These are phyloP conservation scores for Tribonema minus DNA, from an alignment of 108 stramenopile genomes.

Conservation along the genomic window DNA sequence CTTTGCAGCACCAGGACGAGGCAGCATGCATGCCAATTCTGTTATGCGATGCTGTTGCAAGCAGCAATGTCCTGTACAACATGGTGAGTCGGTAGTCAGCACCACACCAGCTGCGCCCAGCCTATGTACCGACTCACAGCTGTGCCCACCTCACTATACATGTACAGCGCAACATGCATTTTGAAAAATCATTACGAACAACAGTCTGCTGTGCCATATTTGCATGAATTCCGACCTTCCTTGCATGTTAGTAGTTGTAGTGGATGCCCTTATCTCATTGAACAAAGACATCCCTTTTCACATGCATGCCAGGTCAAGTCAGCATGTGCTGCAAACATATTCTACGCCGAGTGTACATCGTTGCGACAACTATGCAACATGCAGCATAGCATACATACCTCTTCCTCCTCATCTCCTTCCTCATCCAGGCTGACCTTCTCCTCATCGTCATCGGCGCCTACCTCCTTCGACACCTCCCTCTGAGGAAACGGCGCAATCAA, in stretches of 20 bases:
- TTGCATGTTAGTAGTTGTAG: not conserved
- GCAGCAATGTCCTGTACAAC: no score
- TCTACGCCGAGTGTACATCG: not conserved
- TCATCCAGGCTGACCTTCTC: constrained; percentile 68
- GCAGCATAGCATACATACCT: constrained; percentile 35
- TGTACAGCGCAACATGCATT: no score
- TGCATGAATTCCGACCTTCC: no score
- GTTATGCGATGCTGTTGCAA: not conserved
- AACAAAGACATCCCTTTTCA: no score
- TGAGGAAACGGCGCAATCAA: constrained; percentile 13
- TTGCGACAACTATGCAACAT: not conserved
- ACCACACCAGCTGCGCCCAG: no score
- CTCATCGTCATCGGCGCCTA: constrained; percentile 59
- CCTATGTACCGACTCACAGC: no score
- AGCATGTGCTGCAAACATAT: not conserved
- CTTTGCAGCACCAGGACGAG: not conserved
- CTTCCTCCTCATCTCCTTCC: constrained; percentile 54
- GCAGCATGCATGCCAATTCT: not conserved
- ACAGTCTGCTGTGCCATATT: no score
- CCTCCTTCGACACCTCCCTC: constrained; percentile 60
- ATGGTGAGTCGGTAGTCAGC: no score
- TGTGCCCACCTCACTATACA: no score
- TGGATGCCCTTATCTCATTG: not conserved
- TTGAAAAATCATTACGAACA: no score
- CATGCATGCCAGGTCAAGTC: no score